phyloP scores from a whole-genome alignment of 768 basidiomycete species.

The Pholiota molesta region DNA sequence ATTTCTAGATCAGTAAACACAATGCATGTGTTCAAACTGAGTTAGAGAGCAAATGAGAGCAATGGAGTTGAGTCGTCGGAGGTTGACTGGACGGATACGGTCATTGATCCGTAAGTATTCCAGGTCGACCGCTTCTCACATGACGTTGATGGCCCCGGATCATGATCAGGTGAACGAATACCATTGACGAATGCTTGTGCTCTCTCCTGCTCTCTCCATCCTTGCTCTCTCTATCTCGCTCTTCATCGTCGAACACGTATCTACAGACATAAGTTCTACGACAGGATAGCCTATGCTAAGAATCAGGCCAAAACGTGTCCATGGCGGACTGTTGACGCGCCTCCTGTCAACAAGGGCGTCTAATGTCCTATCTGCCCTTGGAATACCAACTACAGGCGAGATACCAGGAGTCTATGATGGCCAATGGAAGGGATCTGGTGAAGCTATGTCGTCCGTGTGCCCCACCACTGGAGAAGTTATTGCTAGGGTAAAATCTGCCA shows the following conservation, averaged over 20 bases:
- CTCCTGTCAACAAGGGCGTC: conserved; percentile 73
- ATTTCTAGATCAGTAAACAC: too few relatives aligned
- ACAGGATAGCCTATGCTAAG: conserved; percentile 6
- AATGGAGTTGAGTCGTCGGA: too few relatives aligned
- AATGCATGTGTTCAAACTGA: too few relatives aligned
- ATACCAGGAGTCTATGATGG: conserved; percentile 83
- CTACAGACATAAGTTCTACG: neutral
- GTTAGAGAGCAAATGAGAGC: too few relatives aligned
- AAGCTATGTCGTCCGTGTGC: conserved; percentile 70
- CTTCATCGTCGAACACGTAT: conserved; percentile 16
- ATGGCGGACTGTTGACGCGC: conserved; percentile 37
- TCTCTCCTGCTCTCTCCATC: neutral
- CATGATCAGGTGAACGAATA: conserved; percentile 1
- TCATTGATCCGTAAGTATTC: too few relatives aligned
- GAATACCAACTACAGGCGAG: conserved; percentile 59
- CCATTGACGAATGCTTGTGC: neutral
- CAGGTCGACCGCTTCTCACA: neutral
- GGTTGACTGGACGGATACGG: too few relatives aligned
- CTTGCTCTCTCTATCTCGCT: conserved; percentile 8
- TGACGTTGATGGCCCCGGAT: conserved; percentile 15
- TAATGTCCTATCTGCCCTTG: conserved; percentile 62
- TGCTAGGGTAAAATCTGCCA: conserved; percentile 73
- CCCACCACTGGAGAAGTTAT: conserved; percentile 88
- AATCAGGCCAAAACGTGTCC: conserved; percentile 12
- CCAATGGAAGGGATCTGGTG: conserved; percentile 77